phyloP scores from a whole-genome alignment of 192 early-diverging fungal genomes.

The Thamnidium elegans region DNA sequence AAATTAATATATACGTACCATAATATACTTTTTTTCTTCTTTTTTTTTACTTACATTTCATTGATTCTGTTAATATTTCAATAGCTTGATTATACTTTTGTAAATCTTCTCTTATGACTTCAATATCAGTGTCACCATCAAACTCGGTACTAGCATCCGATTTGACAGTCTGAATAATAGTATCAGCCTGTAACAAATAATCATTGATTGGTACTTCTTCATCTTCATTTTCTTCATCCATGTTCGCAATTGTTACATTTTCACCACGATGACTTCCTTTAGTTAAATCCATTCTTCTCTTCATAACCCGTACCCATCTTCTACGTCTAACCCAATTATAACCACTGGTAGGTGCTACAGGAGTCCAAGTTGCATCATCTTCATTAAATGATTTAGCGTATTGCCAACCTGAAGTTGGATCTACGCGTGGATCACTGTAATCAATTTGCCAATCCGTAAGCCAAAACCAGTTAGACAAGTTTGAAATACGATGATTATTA shows the following conservation, averaged over 20 bases:
- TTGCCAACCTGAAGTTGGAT: slow-evolving; percentile 70
- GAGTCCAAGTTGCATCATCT: slow-evolving; percentile 50
- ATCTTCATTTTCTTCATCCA: slow-evolving; percentile 19
- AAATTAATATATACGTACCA: neutral
- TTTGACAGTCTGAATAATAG: slow-evolving; percentile 21
- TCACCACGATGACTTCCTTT: slow-evolving; percentile 17
- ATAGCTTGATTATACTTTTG: slow-evolving; percentile 57
- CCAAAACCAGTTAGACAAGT: slow-evolving; percentile 68
- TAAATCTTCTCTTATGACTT: slow-evolving; percentile 31
- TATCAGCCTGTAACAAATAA: slow-evolving; percentile 31
- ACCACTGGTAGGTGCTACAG: slow-evolving; percentile 44
- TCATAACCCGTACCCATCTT: slow-evolving; percentile 78
- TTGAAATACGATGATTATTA: slow-evolving; percentile 19
- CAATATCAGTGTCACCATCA: neutral
- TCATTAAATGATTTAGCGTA: slow-evolving; percentile 60
- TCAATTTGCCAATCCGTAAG: slow-evolving; percentile 80
- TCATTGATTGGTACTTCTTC: slow-evolving; percentile 10
- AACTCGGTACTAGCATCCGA: slow-evolving; percentile 9
- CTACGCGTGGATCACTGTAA: slow-evolving; percentile 52
- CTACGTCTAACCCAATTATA: slow-evolving; percentile 62
- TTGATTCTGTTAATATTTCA: slow-evolving; percentile 57
- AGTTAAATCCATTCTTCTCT: slow-evolving; percentile 54
- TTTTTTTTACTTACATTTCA: slow-evolving; percentile 50
- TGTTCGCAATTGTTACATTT: slow-evolving; percentile 4
- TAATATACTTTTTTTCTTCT: too few species aligned